Evolutionary conservation across 306 rosid genomes (phyloP), one percentile per base, ranked within the genome.

Genomic region (Inga laurina): DNA sequence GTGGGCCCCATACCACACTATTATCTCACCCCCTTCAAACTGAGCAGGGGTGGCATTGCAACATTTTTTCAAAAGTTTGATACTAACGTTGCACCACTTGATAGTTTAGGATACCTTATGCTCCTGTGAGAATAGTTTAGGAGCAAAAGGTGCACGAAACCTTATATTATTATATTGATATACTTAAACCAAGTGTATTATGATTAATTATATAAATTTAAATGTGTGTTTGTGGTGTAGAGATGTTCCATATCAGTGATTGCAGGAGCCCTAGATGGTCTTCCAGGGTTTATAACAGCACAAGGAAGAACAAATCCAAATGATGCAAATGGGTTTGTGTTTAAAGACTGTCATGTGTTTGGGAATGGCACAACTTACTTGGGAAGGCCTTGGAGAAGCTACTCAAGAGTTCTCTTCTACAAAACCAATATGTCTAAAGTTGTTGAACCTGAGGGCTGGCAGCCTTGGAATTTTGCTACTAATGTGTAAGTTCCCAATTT

Each of bases 381-480:
- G 75, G 98, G 98, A 75, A 90, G 98, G 74, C 90, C 98, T 46
- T 93, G 98, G 98, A 92, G 98, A 77, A 72, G 5, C 5, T 95
- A 84, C 18, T 83, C 98, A 3, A 91, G 91, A 80, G 98, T 93
- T 49, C 27, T 95, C 12, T 95, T 93, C 83, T 88, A 93, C 83
- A 51, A 86, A 4, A 81, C 92, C 0, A 71, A 48, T 13, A 81
- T 95, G 79, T 56, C 98, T 5, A 2, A 57, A 48, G 22, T 92
- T 61, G 51, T 95, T 0, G 54, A 78, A 12, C 97, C 98, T 5
- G 2, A 4, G 10, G 98, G 98, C 7, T 95, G 98, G 97, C 52
- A 79, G 8, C 56, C 93, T 44, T 91, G 96, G 98, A 8, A 24
- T 8, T 80, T 19, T 64, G 5, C 1, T 14, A 83, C 85, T 22